Percentiles rank a stretch among this genome's conserved stretches.
These are phyloP conservation scores for Willaertia magna DNA, from an alignment of 208 protist genomes.

Conservation along the genomic window DNA sequence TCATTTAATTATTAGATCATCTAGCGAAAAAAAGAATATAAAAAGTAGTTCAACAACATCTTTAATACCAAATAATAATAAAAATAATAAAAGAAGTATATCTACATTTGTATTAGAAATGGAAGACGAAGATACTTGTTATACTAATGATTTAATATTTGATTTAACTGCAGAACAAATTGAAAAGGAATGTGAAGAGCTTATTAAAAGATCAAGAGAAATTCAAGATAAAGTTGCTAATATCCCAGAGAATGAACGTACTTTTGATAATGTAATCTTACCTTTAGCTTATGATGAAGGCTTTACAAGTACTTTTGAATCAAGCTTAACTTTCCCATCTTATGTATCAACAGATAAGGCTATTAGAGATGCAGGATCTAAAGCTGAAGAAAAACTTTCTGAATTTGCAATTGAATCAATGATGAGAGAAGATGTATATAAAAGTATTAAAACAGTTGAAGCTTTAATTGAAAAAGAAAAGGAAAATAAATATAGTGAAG, in stretches of 20 bases:
- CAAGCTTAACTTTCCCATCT: background rate
- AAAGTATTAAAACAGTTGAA: background rate
- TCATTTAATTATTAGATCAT: too few species aligned
- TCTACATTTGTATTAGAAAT: background rate
- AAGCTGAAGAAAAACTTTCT: background rate
- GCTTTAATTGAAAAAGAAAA: background rate
- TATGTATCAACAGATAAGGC: conserved; percentile 8
- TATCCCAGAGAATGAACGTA: background rate
- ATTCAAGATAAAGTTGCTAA: background rate
- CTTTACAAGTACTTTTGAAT: background rate
- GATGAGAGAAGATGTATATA: conserved; percentile 19
- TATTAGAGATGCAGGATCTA: conserved; percentile 8
- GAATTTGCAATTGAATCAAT: conserved; percentile 9
- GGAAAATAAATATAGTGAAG: background rate
- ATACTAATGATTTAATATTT: background rate
- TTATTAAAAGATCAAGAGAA: background rate
- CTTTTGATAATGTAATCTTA: background rate
- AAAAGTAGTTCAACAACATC: background rate
- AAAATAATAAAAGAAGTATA: background rate
- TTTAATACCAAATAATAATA: too few species aligned
- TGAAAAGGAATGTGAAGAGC: background rate
- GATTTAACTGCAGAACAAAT: background rate
- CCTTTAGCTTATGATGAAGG: background rate
- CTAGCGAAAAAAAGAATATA: too few species aligned
- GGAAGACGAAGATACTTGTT: background rate